Base-by-base conservation (phyloP, 805 yeast species). In the Danielia reshetovae region DNA sequence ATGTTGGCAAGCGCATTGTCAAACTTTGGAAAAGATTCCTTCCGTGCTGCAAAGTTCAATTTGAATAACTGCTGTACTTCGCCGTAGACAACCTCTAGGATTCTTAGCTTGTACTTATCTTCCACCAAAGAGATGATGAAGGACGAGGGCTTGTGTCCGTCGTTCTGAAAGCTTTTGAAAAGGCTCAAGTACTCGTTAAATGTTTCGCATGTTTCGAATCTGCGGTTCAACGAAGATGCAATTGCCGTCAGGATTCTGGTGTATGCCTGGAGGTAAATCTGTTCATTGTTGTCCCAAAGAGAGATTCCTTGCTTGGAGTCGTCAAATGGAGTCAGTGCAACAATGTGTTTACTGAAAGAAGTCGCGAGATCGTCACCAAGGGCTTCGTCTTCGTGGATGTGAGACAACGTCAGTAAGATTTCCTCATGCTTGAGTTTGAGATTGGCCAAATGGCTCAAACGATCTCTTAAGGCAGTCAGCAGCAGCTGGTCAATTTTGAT, bases 381-480 rank as follows among this genome's bases (percentile, higher is more conserved):
- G 14, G 33, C 23, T 15, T 40, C 40, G n/a, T 36, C 33, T 6
- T 38, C 45, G 7, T 40, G 40, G 29, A 57, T 39, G 23, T 39
- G 43, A 21, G 48, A 49, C 11, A 60, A 38, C 0, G 76, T 68
- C 4, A 46, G 38, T 2, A 61, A 45, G 28, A 84, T 59, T 27
- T 73, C 69, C 21, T 74, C 61, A 45, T 86, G 90, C 9, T 68
- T 64, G 0, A 46, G 37, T 40, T 89, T 65, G 45, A 86, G 72
- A 0, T 49, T 46, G 4, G 48, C 49, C 1, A 81, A 43, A 21
- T 65, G 62, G 1, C 56, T 61, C 1, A 81, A 33, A 19, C 78
- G 59, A 1, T 70, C 71, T 38, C 61, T 67, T 17, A 76, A 35
- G 11, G 42, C 51, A 1, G 43, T 47, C 1, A 59, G 46, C 3